Evolutionary conservation across 257 asterid species (phyloP), one percentile per base, ranked within the genome.

Genomic region (Solanum okadae): DNA sequence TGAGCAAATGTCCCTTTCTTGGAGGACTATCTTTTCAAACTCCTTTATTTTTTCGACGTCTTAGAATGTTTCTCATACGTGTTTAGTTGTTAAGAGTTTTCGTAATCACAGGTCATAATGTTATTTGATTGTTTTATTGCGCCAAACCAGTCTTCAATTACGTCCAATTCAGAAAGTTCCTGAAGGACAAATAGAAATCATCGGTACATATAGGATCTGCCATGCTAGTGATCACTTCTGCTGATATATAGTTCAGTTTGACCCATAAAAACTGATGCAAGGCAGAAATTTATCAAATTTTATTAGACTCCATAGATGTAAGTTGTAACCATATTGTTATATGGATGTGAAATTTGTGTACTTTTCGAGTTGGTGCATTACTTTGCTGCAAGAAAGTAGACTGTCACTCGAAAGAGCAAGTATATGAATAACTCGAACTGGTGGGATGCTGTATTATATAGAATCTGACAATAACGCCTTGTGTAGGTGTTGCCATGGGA

Each of bases 401-500:
- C 29, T 1, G 8, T 72, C 79, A 72, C 79, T 31, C 14, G 4
- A 72, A 72, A 33, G 27, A 18, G 79, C 78, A 15, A 34, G 46
- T 34, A 34, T 5, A 73, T 34, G 14, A 16, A 73, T 20, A 73
- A 42, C 49, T 42, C 4, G 3, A 78, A 42, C 14, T 42, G n/a
- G 37, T 25, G 15, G 23, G 34, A 78, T 78, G 35, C 25, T 78
- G 9, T 78, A 35, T 78, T 27, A 35, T 42, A 15, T 22, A 38
- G 23, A 59, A 46, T 86, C 42, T 87, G 40, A 86, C 23, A 82
- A 16, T 63, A 46, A 27, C 6, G 16, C 40, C 65, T 40, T 23
- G 31, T 86, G 91, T 92, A 96, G 99, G 99, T 85, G 18, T 89
- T 44, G 93, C 93, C 40, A 92, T 96, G 42, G 98, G 99, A 65